Conservation (phyloP, 2,329 filamentous ascomycete genomes). For the Cercospora janseana region DNA sequence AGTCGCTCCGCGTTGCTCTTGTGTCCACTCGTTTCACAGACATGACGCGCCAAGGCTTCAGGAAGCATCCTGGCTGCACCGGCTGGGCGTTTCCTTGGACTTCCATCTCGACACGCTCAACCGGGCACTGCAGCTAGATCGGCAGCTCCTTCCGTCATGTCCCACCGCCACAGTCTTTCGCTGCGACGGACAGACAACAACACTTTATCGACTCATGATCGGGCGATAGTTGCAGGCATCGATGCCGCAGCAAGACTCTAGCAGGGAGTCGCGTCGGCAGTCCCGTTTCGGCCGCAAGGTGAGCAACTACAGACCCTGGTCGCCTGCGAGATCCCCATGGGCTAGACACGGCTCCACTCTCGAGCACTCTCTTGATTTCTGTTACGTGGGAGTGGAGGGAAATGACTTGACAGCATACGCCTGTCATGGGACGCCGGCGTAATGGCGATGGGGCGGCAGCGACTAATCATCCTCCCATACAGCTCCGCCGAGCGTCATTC, state of each 20-base stretch:
- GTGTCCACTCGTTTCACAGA: too few species aligned
- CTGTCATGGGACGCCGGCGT: background rate
- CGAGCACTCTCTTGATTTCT: background rate
- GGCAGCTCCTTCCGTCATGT: conserved; percentile 1
- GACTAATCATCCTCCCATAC: conserved; percentile 8
- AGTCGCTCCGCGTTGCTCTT: too few species aligned
- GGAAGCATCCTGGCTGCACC: too few species aligned
- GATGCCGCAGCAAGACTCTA: conserved; percentile 13
- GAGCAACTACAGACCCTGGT: conserved; percentile 8
- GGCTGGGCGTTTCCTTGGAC: conserved; percentile 6
- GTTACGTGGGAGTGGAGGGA: background rate
- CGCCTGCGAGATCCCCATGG: conserved; percentile 4
- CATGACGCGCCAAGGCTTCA: too few species aligned
- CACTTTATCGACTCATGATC: background rate
- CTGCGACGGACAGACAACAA: background rate
- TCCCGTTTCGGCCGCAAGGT: conserved; percentile 19
- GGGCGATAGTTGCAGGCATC: background rate
- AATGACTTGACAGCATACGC: background rate
- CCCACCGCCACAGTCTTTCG: background rate
- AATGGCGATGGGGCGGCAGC: conserved; percentile 1
- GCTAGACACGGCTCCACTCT: background rate
- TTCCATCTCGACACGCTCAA: conserved; percentile 5
- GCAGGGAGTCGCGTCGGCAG: conserved; percentile 14
- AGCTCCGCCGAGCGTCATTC: conserved; percentile 76
- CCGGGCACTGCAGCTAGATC: background rate